These are phyloP conservation scores for Murraya koenigii DNA, from an alignment of 345 rosid genomes.

Conservation along the genomic window DNA sequence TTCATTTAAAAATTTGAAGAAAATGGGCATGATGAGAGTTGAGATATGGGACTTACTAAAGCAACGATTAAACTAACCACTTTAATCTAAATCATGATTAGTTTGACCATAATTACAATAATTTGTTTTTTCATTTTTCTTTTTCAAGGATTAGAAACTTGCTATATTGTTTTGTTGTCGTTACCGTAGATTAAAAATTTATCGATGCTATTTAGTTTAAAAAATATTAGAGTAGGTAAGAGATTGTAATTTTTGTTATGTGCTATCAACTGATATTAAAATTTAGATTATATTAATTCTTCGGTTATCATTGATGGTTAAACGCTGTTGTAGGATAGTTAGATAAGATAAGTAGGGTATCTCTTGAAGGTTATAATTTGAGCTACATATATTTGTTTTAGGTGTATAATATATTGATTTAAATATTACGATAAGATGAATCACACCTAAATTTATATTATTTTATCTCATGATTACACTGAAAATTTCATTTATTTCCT, in stretches of 20 bases:
- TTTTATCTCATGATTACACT: accelerated
- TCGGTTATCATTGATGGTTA: background rate
- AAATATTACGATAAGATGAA: accelerated
- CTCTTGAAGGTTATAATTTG: accelerated
- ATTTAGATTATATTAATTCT: background rate
- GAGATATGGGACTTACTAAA: conserved; percentile 11
- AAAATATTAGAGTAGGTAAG: background rate
- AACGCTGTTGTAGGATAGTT: background rate
- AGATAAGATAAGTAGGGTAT: accelerated
- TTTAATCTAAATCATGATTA: conserved; percentile 24
- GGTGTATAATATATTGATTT: too few relatives aligned
- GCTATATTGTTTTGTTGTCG: background rate
- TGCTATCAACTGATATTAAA: background rate
- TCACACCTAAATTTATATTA: accelerated
- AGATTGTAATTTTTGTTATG: background rate
- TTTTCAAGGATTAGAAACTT: background rate
- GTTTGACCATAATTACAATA: conserved; percentile 22
- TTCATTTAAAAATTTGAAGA: conserved; percentile 5
- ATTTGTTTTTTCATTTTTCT: background rate
- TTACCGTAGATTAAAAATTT: background rate
- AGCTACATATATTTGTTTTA: accelerated
- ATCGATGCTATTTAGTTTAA: too few relatives aligned
- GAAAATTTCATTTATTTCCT: too few relatives aligned
- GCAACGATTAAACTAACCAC: conserved; percentile 20
- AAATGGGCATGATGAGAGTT: background rate